phyloP scores from a whole-genome alignment of 192 early-diverging fungal genomes.

The Diversispora eburnea region DNA sequence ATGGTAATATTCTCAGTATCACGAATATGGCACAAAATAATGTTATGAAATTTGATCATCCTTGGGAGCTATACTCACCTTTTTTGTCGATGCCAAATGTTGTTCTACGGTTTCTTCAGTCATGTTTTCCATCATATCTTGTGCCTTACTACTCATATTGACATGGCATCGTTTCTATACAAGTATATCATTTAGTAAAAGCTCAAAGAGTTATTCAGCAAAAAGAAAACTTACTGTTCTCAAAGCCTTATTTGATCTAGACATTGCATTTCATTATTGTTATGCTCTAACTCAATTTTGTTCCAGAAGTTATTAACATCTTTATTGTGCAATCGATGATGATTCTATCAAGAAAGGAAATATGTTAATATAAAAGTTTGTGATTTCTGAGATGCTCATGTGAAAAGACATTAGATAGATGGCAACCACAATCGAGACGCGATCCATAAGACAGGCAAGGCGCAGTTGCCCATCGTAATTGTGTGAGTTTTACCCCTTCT shows the following conservation, averaged over 20 bases:
- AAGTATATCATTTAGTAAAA: conserved; percentile 20
- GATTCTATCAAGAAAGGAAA: neutral
- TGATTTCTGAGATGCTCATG: neutral
- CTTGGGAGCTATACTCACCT: too few relatives aligned
- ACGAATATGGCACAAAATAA: too few relatives aligned
- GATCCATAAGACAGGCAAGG: conserved; percentile 15
- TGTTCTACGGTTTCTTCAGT: conserved; percentile 1
- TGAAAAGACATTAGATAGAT: neutral
- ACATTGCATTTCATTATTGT: neutral
- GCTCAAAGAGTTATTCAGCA: neutral
- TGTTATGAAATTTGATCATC: too few relatives aligned
- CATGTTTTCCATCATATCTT: conserved; percentile 18
- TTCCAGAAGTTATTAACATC: conserved; percentile 14
- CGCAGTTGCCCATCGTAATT: conserved; percentile 16
- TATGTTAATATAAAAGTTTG: neutral
- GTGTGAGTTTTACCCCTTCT: conserved; percentile 28
- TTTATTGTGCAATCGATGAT: neutral
- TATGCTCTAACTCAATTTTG: neutral
- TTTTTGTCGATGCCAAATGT: neutral
- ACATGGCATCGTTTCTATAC: conserved; percentile 11
- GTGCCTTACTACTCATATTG: conserved; percentile 10
- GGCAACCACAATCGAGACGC: conserved; percentile 16
- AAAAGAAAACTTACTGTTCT: conserved; percentile 8
- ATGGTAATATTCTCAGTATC: too few relatives aligned
- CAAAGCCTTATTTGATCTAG: neutral